These are phyloP conservation scores for Pichia gijzeniarum DNA, from an alignment of 805 yeast species.

Conservation along the genomic window DNA sequence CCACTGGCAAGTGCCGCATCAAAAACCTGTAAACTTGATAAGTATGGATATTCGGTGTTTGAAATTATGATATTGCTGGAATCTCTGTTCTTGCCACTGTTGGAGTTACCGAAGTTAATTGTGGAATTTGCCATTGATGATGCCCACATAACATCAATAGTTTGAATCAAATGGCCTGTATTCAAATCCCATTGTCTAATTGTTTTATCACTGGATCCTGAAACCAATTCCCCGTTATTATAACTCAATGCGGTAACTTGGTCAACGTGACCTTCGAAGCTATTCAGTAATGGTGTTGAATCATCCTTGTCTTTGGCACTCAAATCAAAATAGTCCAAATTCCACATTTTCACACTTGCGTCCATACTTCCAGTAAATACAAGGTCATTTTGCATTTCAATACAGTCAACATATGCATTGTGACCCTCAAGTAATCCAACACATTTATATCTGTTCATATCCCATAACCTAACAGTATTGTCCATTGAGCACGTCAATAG, in stretches of 20 bases:
- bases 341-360: conserved; percentile 60
- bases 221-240: conserved; percentile 46
- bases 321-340: conserved; percentile 27
- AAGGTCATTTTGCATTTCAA: conserved; percentile 44
- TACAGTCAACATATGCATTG: conserved; percentile 47
- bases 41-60: conserved; percentile 33
- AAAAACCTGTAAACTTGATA: conserved; percentile 63
- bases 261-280: conserved; percentile 60
- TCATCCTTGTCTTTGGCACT: not conserved
- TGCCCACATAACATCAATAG: conserved; percentile 64
- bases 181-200: conserved; percentile 70
- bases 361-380: conserved; percentile 56
- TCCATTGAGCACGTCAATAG: conserved; percentile 75
- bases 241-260: conserved; percentile 58
- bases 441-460: conserved; percentile 50
- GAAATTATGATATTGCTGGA: conserved; percentile 8
- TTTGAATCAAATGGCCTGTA: conserved; percentile 61
- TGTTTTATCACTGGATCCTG: conserved; percentile 68
- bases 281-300: conserved; percentile 34
- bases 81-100: conserved; percentile 13
- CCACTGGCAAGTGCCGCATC: conserved; percentile 79
- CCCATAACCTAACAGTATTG: conserved; percentile 80
- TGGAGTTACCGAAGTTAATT: conserved; percentile 5
- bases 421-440: conserved; percentile 55
- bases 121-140: conserved; percentile 30